These are phyloP conservation scores for Plectosphaerella sp. DNA, from an alignment of 2,329 filamentous ascomycete genomes.

Conservation along the genomic window DNA sequence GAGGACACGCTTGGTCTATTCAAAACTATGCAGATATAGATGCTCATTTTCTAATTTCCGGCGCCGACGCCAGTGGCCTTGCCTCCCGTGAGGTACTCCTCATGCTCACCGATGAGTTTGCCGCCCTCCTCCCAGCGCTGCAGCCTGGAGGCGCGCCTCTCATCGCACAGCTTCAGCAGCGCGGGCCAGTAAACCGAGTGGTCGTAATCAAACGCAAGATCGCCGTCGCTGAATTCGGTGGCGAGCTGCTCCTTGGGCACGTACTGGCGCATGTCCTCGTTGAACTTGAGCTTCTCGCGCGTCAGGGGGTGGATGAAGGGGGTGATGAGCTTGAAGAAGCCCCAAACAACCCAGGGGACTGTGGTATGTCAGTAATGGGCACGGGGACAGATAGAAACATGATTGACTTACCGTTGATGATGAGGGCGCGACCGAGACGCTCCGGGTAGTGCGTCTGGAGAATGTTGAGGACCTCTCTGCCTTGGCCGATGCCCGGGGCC, in stretches of 20 bases:
- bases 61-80: not conserved
- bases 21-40: not conserved
- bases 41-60: not conserved
- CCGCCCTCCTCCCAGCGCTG: slow-evolving; percentile 77
- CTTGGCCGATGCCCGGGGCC: slow-evolving; percentile 67
- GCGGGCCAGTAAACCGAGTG: slow-evolving; percentile 87
- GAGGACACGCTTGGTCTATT: too few relatives aligned
- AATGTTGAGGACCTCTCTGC: slow-evolving; percentile 81
- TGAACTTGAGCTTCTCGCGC: slow-evolving; percentile 93
- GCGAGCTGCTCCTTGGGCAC: slow-evolving; percentile 80
- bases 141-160: slow-evolving; percentile 57
- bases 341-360: slow-evolving; percentile 88
- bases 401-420: slow-evolving; percentile 69
- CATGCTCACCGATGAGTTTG: slow-evolving; percentile 77
- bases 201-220: slow-evolving; percentile 87
- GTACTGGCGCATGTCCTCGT: slow-evolving; percentile 81
- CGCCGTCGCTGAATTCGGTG: slow-evolving; percentile 68
- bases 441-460: slow-evolving; percentile 96
- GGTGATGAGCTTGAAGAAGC: slow-evolving; percentile 94
- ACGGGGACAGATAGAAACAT: not conserved
- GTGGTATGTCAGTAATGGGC: slow-evolving; percentile 7
- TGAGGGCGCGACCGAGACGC: slow-evolving; percentile 79
- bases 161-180: slow-evolving; percentile 65
- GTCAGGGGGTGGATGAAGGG: slow-evolving; percentile 96
- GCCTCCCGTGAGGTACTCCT: slow-evolving; percentile 76